Evolutionary conservation across 163 green algal species (phyloP).

Genomic region (Scenedesmus sp.): DNA sequence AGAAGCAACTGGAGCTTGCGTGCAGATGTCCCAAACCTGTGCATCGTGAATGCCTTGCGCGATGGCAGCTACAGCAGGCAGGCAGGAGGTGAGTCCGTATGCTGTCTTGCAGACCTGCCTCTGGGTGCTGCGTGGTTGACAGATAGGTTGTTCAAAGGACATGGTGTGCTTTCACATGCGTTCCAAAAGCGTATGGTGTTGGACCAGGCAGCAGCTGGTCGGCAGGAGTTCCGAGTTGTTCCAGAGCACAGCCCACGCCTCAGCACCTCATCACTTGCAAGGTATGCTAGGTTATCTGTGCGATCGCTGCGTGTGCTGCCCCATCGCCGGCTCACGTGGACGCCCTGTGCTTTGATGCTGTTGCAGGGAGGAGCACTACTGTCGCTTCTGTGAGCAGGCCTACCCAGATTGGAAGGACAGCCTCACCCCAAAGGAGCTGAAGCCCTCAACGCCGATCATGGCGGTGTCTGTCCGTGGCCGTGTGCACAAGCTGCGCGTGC

Average conservation of each 20-base stretch:
- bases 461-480: slow-evolving; percentile 29
- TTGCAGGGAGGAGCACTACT: slow-evolving; percentile 47
- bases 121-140: background rate
- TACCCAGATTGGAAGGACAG: slow-evolving; percentile 44
- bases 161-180: background rate
- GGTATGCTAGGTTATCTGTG: background rate
- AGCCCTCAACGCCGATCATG: slow-evolving; percentile 31
- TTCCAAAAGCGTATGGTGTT: background rate
- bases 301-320: background rate
- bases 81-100: slow-evolving; percentile 20
- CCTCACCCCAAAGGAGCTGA: slow-evolving; percentile 19
- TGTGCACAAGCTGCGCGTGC: slow-evolving; percentile 52
- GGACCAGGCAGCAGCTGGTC: background rate
- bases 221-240: background rate
- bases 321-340: background rate
- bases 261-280: background rate
- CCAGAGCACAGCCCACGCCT: background rate
- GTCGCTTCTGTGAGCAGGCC: slow-evolving; percentile 39
- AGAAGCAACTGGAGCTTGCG: background rate
- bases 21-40: slow-evolving; percentile 25
- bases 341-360: background rate
- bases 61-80: slow-evolving; percentile 53
- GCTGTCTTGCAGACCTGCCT: background rate
- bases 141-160: background rate
- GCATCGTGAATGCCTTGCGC: slow-evolving; percentile 35